Evolutionary conservation across 352 stramenopile genomes (phyloP).

Genomic region (Pythium volutum): DNA sequence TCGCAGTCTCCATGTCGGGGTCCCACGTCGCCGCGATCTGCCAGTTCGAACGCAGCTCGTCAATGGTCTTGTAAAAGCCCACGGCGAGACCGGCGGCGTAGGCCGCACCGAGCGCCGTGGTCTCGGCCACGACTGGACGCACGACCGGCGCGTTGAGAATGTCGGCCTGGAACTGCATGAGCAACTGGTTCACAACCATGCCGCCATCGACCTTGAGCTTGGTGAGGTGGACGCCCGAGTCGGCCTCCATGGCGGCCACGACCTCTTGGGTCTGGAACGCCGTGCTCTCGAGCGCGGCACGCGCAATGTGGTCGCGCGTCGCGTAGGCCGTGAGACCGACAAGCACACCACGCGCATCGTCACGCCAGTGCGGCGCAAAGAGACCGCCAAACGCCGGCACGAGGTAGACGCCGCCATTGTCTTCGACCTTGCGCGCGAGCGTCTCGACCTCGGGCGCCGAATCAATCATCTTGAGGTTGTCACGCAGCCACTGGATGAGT

Average conservation of each 20-base stretch:
- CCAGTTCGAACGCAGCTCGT: conserved; percentile 85
- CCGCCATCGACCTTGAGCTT: conserved; percentile 96
- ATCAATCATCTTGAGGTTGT: conserved; percentile 96
- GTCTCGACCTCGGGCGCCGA: conserved; percentile 87
- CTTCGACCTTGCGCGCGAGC: conserved; percentile 79
- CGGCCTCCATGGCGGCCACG: conserved; percentile 93
- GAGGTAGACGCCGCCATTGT: conserved; percentile 97
- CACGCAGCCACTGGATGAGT: conserved; percentile 98
- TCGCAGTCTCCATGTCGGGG: conserved; percentile 61
- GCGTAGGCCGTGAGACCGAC: conserved; percentile 95
- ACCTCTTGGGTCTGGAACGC: conserved; percentile 96
- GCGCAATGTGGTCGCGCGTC: conserved; percentile 94
- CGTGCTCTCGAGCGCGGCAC: conserved; percentile 95
- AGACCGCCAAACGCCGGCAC: conserved; percentile 98
- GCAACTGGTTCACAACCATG: conserved; percentile 95
- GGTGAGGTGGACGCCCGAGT: conserved; percentile 87
- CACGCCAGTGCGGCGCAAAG: conserved; percentile 96
- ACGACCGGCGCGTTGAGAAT: conserved; percentile 93
- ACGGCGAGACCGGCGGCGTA: conserved; percentile 97
- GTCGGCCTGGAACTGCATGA: conserved; percentile 99
- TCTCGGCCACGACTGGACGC: conserved; percentile 94
- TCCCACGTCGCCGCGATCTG: conserved; percentile 71
- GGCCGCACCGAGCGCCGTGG: conserved; percentile 96
- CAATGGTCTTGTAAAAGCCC: conserved; percentile 92
- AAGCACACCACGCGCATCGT: conserved; percentile 95